Evolutionary conservation across 106 monocot genomes (phyloP), one percentile per base, ranked within the genome.

Genomic region (Xerophyta viscosa): DNA sequence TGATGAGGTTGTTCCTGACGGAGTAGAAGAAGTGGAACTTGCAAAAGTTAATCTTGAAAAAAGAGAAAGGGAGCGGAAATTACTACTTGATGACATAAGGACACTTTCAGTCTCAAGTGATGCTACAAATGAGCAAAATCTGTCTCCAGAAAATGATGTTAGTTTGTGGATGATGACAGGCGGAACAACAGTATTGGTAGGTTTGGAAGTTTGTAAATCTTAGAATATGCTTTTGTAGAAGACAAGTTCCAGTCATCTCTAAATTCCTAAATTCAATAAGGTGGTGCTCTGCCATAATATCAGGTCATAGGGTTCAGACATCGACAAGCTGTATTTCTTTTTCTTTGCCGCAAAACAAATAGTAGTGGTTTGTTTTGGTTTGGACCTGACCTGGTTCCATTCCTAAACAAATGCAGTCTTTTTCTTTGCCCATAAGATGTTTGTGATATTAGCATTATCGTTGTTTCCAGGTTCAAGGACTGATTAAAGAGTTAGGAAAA

Each of bases 21-120:
- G 90, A 54, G 79, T 90, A 41, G 98, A 98, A 68, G 98, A 98
- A 48, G 90, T 98, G 31, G 98, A 90, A 65, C 90, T 86, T 48
- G 90, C 98, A 58, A 90, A 79, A 61, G 79, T 98, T 22, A 74
- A 71, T 24, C 68, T 98, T 53, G 98, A 98, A 55, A 48, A 77
- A 50, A 83, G 46, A 61, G 89, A 90, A 56, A 85, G 98, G 50
- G 98, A 90, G 52, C 51, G 79, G 23, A 98, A 86, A 43, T 62
- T 98, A 66, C 61, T 90, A 9, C 70, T 90, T 69, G 77, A 86
- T 77, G 98, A 98, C 64, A 86, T 98, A 54, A 71, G 79, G 61
- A 58, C 61, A n/a, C 48, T 98, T 28, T 54, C 62, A 22, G 47
- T 64, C 31, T 60, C 27, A 51, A 50, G 36, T 73, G 66, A 72